Evolutionary conservation across 2,329 filamentous ascomycete species (phyloP).

Genomic region (Lecanosticta acicola): DNA sequence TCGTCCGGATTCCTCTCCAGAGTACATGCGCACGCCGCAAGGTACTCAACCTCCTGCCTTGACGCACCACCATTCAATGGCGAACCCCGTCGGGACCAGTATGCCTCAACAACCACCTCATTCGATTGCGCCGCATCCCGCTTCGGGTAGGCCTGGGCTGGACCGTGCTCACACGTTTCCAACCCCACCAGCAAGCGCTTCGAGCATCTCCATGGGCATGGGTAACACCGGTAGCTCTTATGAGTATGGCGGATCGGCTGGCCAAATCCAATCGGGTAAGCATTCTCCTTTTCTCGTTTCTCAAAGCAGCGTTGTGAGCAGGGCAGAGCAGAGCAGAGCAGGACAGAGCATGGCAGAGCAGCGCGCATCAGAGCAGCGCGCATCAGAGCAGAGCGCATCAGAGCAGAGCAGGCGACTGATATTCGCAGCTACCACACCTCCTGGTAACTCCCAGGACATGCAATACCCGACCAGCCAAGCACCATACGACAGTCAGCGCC

Average conservation of each 20-base stretch:
- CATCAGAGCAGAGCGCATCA: too few species aligned
- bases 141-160: constrained; percentile 60
- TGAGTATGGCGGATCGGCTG: constrained; percentile 60
- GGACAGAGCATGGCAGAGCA: too few species aligned
- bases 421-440: constrained; percentile 76
- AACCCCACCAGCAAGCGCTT: constrained; percentile 88
- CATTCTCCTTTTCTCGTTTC: constrained; percentile 52
- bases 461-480: constrained; percentile 61
- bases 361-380: too few species aligned
- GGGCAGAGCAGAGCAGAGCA: too few species aligned
- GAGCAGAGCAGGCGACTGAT: constrained; percentile 81
- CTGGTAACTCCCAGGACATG: constrained; percentile 73
- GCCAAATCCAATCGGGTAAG: constrained; percentile 55
- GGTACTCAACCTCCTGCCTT: constrained; percentile 61
- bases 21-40: constrained; percentile 56
- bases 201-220: constrained; percentile 69
- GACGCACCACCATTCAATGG: constrained; percentile 65
- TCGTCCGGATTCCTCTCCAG: constrained; percentile 48
- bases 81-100: constrained; percentile 52
- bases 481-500: constrained; percentile 68
- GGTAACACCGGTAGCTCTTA: constrained; percentile 67
- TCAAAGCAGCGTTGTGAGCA: not conserved
- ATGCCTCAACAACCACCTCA: constrained; percentile 63
- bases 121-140: constrained; percentile 56
- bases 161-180: constrained; percentile 90